These are phyloP conservation scores for Musa acuminata DNA, from an alignment of 176 grass and related monocot genomes.

Conservation along the genomic window DNA sequence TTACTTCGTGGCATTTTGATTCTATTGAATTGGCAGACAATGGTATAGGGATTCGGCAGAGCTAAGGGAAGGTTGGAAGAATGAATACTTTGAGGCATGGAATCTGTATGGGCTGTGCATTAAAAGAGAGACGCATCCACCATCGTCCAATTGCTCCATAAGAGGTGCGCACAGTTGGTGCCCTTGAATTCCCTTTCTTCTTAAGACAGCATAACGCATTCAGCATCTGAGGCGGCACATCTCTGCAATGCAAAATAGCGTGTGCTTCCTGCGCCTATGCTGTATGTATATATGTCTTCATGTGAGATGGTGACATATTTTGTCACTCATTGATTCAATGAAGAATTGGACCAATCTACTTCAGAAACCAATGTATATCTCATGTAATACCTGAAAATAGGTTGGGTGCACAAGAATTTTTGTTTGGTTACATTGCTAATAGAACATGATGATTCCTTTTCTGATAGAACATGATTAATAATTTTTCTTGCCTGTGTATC, in stretches of 20 bases:
- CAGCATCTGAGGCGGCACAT: not conserved
- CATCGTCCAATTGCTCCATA: constrained; percentile 57
- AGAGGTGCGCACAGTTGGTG: constrained; percentile 58
- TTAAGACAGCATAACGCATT: not conserved
- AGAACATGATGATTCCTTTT: too few species aligned
- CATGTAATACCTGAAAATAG: not conserved
- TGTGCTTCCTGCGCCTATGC: not conserved
- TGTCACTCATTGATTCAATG: not conserved
- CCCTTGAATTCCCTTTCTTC: constrained; percentile 30
- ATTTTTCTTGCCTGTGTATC: not conserved
- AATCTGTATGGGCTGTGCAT: constrained; percentile 37
- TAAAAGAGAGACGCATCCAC: constrained; percentile 27
- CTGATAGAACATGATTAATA: not conserved
- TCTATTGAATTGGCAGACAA: constrained; percentile 43
- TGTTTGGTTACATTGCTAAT: not conserved
- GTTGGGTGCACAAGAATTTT: not conserved
- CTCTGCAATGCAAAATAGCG: not conserved
- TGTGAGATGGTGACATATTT: not conserved
- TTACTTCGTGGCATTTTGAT: not conserved
- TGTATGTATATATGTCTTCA: not conserved
- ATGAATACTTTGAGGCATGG: constrained; percentile 68
- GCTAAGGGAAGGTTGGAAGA: constrained; percentile 67
- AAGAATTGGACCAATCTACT: not conserved
- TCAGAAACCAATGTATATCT: not conserved
- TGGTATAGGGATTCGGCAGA: constrained; percentile 63